phyloP scores from a whole-genome alignment of 2,329 filamentous ascomycete species.

The Pseudogymnoascus sp. region DNA sequence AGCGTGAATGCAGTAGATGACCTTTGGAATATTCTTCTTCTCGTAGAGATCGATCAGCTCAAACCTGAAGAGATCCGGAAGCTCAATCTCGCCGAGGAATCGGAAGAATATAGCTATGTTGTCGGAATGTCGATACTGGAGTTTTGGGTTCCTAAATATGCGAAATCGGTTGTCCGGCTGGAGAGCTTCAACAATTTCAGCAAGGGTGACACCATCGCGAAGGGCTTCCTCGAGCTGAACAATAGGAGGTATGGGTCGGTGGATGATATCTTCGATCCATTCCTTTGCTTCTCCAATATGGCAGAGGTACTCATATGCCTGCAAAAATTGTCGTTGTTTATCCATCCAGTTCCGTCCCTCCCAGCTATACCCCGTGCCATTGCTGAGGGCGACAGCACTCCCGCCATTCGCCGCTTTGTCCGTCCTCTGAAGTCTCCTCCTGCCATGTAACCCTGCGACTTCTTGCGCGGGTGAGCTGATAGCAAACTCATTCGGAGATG shows the following conservation, averaged over 20 bases:
- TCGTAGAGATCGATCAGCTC: conserved; percentile 97
- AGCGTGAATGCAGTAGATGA: conserved; percentile 97
- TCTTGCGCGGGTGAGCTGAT: conserved; percentile 73
- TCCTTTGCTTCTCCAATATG: conserved; percentile 98
- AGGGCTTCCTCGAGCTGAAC: conserved; percentile 89
- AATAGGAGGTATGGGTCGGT: conserved; percentile 79
- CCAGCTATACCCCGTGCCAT: conserved; percentile 55
- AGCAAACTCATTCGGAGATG: conserved; percentile 68
- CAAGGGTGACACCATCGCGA: conserved; percentile 85
- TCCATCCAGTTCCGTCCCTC: conserved; percentile 95
- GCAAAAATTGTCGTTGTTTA: conserved; percentile 89
- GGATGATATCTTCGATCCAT: conserved; percentile 92
- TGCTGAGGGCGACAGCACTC: conserved; percentile 37
- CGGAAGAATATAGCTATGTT: conserved; percentile 96
- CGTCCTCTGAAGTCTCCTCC: conserved; percentile 70
- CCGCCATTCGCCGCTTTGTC: conserved; percentile 36
- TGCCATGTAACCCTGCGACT: conserved; percentile 77
- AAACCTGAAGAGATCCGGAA: conserved; percentile 93
- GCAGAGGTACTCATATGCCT: conserved; percentile 96
- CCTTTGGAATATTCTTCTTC: conserved; percentile 98
- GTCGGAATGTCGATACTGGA: conserved; percentile 94
- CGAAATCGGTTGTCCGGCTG: conserved; percentile 66
- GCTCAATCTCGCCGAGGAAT: conserved; percentile 81
- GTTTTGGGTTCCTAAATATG: conserved; percentile 76
- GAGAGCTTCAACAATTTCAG: conserved; percentile 85